Conservation (phyloP, 2,329 filamentous ascomycete species). For the Pseudogymnoascus sp. region DNA sequence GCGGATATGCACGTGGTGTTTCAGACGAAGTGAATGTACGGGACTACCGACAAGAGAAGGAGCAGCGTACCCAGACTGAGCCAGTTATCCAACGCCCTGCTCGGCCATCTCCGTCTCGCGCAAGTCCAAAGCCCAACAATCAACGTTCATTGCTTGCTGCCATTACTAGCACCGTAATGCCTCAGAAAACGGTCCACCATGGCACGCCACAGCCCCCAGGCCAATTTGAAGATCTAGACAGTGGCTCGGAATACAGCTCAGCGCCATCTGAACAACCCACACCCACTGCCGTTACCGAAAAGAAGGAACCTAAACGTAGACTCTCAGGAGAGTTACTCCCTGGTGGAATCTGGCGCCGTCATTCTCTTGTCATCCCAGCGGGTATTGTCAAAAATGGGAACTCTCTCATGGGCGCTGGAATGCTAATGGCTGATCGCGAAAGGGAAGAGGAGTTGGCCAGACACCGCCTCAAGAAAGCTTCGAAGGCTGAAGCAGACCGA, state of each 20-base stretch:
- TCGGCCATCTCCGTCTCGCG: neutral
- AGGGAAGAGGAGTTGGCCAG: neutral
- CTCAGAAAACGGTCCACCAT: neutral
- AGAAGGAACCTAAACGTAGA: neutral
- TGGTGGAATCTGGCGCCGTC: conserved; percentile 1
- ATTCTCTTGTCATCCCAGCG: conserved; percentile 2
- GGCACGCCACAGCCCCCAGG: neutral
- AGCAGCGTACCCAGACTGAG: neutral
- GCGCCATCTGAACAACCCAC: neutral
- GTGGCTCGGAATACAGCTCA: neutral
- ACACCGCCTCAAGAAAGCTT: neutral
- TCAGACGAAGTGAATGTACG: neutral
- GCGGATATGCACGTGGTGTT: neutral
- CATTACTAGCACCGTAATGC: conserved; percentile 1
- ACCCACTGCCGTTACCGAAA: neutral
- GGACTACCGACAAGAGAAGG: neutral
- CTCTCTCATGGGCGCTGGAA: neutral
- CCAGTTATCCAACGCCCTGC: neutral
- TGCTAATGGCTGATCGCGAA: neutral
- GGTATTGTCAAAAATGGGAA: neutral
- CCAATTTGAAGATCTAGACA: neutral
- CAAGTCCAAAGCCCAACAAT: neutral
- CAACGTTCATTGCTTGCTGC: neutral
- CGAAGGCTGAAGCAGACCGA: neutral
- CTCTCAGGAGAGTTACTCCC: neutral